Evolutionary conservation across 2,329 filamentous ascomycete genomes (phyloP).

Genomic region (Pezicula radicicola): DNA sequence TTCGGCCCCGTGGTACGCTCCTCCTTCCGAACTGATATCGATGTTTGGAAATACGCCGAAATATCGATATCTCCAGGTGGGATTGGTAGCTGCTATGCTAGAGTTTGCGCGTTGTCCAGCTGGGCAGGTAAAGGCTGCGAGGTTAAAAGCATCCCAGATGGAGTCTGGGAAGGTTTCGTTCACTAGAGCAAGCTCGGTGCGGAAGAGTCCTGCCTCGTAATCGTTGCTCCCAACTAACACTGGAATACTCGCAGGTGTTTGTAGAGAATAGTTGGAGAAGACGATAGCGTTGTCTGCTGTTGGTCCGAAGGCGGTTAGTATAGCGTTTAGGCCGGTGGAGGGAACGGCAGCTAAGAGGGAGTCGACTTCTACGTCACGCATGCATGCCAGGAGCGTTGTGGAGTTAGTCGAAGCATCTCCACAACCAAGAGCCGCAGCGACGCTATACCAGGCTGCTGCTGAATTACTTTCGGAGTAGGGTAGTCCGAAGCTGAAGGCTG

Average conservation of each 20-base stretch:
- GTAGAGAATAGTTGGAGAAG: constrained; percentile 11
- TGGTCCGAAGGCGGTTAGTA: constrained; percentile 11
- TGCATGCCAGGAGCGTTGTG: constrained; percentile 8
- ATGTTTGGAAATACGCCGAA: constrained; percentile 28
- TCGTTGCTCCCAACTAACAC: constrained; percentile 19
- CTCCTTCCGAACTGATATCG: constrained; percentile 20
- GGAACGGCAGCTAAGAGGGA: constrained; percentile 9
- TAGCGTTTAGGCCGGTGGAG: background rate
- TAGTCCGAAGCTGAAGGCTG: constrained; percentile 44
- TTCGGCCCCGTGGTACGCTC: constrained; percentile 30
- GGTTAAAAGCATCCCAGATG: constrained; percentile 18
- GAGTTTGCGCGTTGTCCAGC: constrained; percentile 16
- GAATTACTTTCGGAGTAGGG: constrained; percentile 23
- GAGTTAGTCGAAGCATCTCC: constrained; percentile 11
- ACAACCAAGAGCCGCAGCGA: constrained; percentile 13
- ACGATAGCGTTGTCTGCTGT: constrained; percentile 10
- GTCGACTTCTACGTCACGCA: constrained; percentile 8
- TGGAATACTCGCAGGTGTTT: constrained; percentile 4
- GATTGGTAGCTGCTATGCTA: constrained; percentile 17
- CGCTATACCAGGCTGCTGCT: constrained; percentile 12
- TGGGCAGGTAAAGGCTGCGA: constrained; percentile 25
- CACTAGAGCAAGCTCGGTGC: background rate
- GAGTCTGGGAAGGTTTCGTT: background rate
- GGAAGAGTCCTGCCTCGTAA: constrained; percentile 19
- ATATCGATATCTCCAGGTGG: constrained; percentile 32